A percentile compares a stretch with the other conserved stretches of the same genome.
Conservation (phyloP, 2,329 filamentous ascomycete genomes). For the Sarocladiaceae sp. region DNA sequence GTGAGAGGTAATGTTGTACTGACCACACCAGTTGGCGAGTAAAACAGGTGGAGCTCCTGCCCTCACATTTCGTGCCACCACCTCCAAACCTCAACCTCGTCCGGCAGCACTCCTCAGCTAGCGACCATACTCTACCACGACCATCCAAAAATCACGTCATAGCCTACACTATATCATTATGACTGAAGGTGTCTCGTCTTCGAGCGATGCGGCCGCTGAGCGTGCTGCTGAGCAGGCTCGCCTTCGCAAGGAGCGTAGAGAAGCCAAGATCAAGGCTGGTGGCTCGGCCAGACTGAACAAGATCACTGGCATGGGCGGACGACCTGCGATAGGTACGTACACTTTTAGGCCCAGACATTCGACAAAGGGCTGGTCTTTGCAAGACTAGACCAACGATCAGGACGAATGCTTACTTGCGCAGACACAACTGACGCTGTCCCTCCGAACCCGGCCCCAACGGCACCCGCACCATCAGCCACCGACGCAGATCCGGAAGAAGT, state of each 20-base stretch:
- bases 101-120: too few species aligned
- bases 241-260: constrained; percentile 71
- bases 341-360: too few species aligned
- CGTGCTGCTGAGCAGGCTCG: constrained; percentile 63
- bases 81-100: too few species aligned
- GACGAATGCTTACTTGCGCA: too few species aligned
- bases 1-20: too few species aligned
- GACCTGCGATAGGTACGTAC: constrained; percentile 26
- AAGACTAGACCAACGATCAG: too few species aligned
- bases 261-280: constrained; percentile 72
- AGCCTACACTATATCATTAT: constrained; percentile 21
- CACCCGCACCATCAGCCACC: constrained; percentile 26
- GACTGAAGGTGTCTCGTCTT: constrained; percentile 32
- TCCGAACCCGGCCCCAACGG: constrained; percentile 21
- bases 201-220: constrained; percentile 42
- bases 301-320: constrained; percentile 66
- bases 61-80: too few species aligned
- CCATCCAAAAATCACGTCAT: not conserved
- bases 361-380: too few species aligned
- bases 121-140: too few species aligned
- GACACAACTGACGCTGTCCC: not conserved
- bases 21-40: too few species aligned
- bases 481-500: constrained; percentile 68
- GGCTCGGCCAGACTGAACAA: constrained; percentile 67
- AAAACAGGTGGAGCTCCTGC: too few species aligned